Evolutionary conservation across 257 asterid species (phyloP), one percentile per base, ranked within the genome.

Genomic region (Linderniella brevidens): DNA sequence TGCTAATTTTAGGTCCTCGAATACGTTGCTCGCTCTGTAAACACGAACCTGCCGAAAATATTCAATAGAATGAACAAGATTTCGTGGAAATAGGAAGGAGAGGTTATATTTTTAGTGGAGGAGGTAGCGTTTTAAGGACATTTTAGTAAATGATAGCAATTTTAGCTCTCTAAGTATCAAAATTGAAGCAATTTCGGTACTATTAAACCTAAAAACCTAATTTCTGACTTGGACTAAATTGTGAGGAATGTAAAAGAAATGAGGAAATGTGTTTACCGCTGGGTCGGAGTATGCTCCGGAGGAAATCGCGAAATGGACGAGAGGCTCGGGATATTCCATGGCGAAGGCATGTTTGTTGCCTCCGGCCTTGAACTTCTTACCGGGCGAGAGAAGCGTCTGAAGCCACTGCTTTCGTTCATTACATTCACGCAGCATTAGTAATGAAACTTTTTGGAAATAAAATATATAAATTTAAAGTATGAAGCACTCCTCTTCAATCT

Each of bases 231-330:
- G n/a, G n/a, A n/a, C n/a, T n/a, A n/a, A n/a, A n/a, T n/a, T n/a
- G n/a, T n/a, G n/a, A n/a, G n/a, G n/a, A n/a, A n/a, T n/a, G n/a
- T n/a, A n/a, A 16, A 13, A 19, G 11, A 13, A 47, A 40, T 13
- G 1, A 9, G 10, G n/a, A 11, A 15, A 11, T 25, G 18, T 63
- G 45, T 16, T 63, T 79, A 86, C 97, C 78, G 65, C 68, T 11
- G 97, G 97, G 49, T 87, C 97, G 9, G 80, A 73, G 57, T 66
- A 64, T 43, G 81, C 71, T 48, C 97, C 97, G 2, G 90, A 80
- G 65, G 76, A 77, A 48, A 87, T 83, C 0, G 93, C 97, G 48
- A 87, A 87, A 64, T 86, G 94, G 55, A 81, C 86, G 16, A 81
- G 86, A 35, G 93, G 92, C 52, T 86, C 96, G 1, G 94, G 77